A percentile compares a stretch with the other conserved stretches of the same genome.
Evolutionary conservation across 148 eudicot species (phyloP).

Genomic region (Euryodendron excelsum): DNA sequence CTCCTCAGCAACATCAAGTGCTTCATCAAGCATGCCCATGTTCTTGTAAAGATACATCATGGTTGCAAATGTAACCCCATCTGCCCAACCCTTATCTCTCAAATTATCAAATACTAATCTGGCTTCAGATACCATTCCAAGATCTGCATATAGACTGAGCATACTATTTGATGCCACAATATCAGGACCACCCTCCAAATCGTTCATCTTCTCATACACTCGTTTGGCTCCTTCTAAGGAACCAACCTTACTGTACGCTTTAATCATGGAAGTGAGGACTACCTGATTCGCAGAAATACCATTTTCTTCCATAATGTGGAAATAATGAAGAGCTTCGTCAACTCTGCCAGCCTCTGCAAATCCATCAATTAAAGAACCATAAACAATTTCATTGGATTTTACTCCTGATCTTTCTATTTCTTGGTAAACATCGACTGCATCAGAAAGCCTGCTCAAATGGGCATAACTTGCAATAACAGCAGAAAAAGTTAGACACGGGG

Average conservation of each 20-base stretch:
- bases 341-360: constrained; percentile 71
- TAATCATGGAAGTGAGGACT: constrained; percentile 72
- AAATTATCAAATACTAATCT: constrained; percentile 50
- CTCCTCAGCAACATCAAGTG: constrained; percentile 66
- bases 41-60: constrained; percentile 76
- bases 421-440: constrained; percentile 51
- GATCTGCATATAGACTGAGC: constrained; percentile 71
- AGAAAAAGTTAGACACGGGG: constrained; percentile 57
- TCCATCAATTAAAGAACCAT: constrained; percentile 76
- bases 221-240: constrained; percentile 59
- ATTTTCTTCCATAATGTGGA: constrained; percentile 53
- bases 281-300: constrained; percentile 62
- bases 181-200: constrained; percentile 71
- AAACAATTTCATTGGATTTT: constrained; percentile 82
- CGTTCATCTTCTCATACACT: constrained; percentile 55
- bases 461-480: constrained; percentile 59
- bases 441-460: constrained; percentile 51
- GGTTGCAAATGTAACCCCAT: constrained; percentile 66
- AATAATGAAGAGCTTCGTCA: constrained; percentile 62
- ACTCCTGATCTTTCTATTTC: constrained; percentile 56
- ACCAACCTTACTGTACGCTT: constrained; percentile 69
- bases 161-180: constrained; percentile 75
- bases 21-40: constrained; percentile 84
- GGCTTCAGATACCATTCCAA: constrained; percentile 81
- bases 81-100: constrained; percentile 49